These are phyloP conservation scores for Glomus cerebriforme DNA, from an alignment of 192 early-diverging fungal genomes.

Conservation along the genomic window DNA sequence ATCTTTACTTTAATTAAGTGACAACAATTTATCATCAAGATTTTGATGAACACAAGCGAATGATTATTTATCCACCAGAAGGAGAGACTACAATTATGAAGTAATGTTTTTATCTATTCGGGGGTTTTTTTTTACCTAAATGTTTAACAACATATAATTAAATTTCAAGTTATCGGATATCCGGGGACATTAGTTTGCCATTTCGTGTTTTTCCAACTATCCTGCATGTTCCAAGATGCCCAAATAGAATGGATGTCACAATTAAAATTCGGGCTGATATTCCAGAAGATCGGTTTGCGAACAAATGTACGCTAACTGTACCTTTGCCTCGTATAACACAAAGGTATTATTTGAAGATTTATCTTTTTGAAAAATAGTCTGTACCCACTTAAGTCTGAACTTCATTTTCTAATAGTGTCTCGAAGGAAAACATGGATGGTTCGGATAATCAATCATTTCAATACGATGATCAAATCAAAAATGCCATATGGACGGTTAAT, in stretches of 20 bases:
- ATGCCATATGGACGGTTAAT: slow-evolving; percentile 15
- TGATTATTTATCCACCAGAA: slow-evolving; percentile 22
- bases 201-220: slow-evolving; percentile 21
- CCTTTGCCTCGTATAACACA: slow-evolving; percentile 10
- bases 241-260: slow-evolving; percentile 20
- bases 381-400: neutral
- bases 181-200: slow-evolving; percentile 10
- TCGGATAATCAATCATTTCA: neutral
- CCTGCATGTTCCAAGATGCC: neutral
- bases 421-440: neutral
- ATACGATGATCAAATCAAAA: slow-evolving; percentile 16
- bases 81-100: slow-evolving; percentile 25
- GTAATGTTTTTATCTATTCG: neutral
- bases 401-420: neutral
- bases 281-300: slow-evolving; percentile 6
- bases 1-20: neutral
- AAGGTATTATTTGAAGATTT: slow-evolving; percentile 7
- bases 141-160: neutral
- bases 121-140: neutral
- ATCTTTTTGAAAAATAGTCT: neutral
- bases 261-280: slow-evolving; percentile 21
- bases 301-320: neutral
- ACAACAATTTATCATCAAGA: neutral
- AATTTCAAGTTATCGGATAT: slow-evolving; percentile 16
- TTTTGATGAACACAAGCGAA: slow-evolving; percentile 12